Evolutionary conservation across 495 filamentous ascomycete genomes (phyloP).

Genomic region (Aspergillus coremiiformis): DNA sequence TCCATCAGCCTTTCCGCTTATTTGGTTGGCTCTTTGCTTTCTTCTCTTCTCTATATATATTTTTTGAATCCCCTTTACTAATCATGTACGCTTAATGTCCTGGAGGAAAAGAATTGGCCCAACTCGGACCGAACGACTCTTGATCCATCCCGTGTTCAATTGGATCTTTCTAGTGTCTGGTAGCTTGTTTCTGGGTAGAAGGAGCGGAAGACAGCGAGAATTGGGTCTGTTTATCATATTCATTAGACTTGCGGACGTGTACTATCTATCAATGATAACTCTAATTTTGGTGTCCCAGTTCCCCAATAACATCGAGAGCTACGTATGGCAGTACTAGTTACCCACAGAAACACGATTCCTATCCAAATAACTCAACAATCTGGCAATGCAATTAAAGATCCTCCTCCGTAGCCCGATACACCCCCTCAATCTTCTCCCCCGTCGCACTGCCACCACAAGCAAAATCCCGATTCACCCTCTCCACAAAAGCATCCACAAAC

Average conservation of each 20-base stretch:
- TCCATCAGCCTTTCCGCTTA: constrained; percentile 23
- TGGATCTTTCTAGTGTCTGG: background rate
- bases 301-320: background rate
- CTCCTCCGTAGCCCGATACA: constrained; percentile 31
- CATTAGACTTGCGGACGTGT: background rate
- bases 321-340: background rate
- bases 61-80: constrained; percentile 10
- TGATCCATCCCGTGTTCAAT: background rate
- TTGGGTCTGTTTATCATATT: background rate
- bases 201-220: background rate
- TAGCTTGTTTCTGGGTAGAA: background rate
- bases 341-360: too few relatives aligned
- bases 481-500: constrained; percentile 38
- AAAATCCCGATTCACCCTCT: constrained; percentile 36
- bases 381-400: constrained; percentile 19
- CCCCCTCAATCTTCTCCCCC: constrained; percentile 36
- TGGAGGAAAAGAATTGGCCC: background rate
- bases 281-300: background rate
- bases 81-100: constrained; percentile 7
- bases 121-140: background rate
- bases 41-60: constrained; percentile 20
- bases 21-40: constrained; percentile 12
- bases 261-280: background rate
- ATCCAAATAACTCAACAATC: too few relatives aligned
- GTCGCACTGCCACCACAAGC: constrained; percentile 20